Percentiles rank a stretch among this genome's conserved stretches.
Conservation (phyloP, 192 early-diverging fungal species). For the Coemansia sp. region DNA sequence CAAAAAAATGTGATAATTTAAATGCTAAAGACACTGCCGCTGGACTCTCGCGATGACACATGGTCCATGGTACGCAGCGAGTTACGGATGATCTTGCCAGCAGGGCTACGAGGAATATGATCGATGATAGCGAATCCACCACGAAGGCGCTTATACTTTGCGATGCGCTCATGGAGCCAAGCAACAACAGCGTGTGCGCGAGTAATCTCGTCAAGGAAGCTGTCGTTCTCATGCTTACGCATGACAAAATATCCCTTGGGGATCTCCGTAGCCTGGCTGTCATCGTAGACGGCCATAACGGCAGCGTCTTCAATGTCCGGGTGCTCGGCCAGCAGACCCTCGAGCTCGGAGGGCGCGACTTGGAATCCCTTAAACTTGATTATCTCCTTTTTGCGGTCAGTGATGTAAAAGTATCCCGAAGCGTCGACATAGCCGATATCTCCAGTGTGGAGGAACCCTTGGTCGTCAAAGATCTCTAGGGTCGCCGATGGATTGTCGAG, state of each 20-base stretch:
- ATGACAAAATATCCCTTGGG: constrained; percentile 78
- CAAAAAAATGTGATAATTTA: neutral
- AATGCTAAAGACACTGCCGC: constrained; percentile 9
- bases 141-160: constrained; percentile 73
- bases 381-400: constrained; percentile 83
- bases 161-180: constrained; percentile 64
- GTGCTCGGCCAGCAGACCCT: constrained; percentile 70
- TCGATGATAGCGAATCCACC: constrained; percentile 76
- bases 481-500: constrained; percentile 78
- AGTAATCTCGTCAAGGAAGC: constrained; percentile 39
- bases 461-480: constrained; percentile 63
- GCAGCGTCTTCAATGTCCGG: constrained; percentile 68
- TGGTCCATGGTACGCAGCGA: constrained; percentile 59
- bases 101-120: constrained; percentile 70
- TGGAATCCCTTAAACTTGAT: constrained; percentile 86
- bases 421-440: constrained; percentile 74
- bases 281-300: constrained; percentile 67
- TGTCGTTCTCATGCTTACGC: constrained; percentile 27
- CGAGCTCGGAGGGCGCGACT: constrained; percentile 87
- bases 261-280: constrained; percentile 68
- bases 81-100: constrained; percentile 82
- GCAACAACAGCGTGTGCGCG: constrained; percentile 52
- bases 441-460: constrained; percentile 81
- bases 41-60: constrained; percentile 18
- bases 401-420: constrained; percentile 63